Percentiles rank a stretch among this genome's conserved stretches.
Conservation (phyloP, 2,329 filamentous ascomycete species). For the Claviceps cyperi region DNA sequence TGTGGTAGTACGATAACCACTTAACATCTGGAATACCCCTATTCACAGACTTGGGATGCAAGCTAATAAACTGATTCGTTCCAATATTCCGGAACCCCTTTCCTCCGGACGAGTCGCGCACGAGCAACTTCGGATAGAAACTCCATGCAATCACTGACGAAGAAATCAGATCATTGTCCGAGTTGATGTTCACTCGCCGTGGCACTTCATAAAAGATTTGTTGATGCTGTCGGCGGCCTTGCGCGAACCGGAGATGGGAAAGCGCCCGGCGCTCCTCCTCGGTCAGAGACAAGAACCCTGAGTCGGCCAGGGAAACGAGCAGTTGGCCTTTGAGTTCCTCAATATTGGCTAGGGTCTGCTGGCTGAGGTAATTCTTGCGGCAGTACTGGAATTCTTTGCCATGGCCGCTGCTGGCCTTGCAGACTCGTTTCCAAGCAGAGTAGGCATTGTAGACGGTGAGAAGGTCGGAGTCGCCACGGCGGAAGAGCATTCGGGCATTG, state of each 20-base stretch:
- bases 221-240: constrained; percentile 36
- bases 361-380: constrained; percentile 81
- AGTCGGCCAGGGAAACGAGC: constrained; percentile 69
- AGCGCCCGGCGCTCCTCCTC: constrained; percentile 56
- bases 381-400: constrained; percentile 80
- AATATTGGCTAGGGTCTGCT: constrained; percentile 80
- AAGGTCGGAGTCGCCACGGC: constrained; percentile 77
- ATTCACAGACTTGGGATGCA: constrained; percentile 85
- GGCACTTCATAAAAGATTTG: constrained; percentile 74
- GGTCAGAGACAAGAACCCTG: constrained; percentile 65
- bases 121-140: constrained; percentile 87
- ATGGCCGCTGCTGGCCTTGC: constrained; percentile 44
- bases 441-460: constrained; percentile 93
- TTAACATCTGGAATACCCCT: constrained; percentile 52
- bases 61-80: constrained; percentile 79
- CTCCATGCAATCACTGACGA: constrained; percentile 80
- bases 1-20: constrained; percentile 92
- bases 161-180: constrained; percentile 64
- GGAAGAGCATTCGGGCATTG: constrained; percentile 62
- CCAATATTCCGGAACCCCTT: constrained; percentile 83
- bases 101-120: constrained; percentile 51
- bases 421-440: constrained; percentile 71
- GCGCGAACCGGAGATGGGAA: constrained; percentile 50
- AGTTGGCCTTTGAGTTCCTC: constrained; percentile 93
- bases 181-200: constrained; percentile 57